Evolutionary conservation across 495 filamentous ascomycete species (phyloP), one percentile per base, ranked within the genome.

Genomic region (Daldinia grandis): DNA sequence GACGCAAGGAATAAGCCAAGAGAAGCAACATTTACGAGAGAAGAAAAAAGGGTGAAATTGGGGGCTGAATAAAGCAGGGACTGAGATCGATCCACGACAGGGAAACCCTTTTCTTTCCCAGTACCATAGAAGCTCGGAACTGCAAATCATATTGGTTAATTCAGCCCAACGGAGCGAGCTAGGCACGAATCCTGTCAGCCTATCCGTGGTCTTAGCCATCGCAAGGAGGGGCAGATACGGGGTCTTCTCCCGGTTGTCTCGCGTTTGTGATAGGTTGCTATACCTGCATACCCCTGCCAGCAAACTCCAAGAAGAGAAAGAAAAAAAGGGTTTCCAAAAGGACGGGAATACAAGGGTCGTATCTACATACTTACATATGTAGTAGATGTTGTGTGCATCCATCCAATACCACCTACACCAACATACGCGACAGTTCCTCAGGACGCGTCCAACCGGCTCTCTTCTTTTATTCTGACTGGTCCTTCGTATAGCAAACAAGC

Each of bases 401-500:
- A 64, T 61, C 37, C 63, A 62, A 66, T 72, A 66, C 69, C 5
- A 72, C 63, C 53, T 58, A 62, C 64, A 56, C 63, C 67, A 64
- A 44, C 61, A 64, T 28, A 67, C 62, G 54, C 66, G 69, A 59
- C 63, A 60, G 24, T 33, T 37, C 59, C 64, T 64, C 67, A 74
- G 64, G 19, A 71, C 69, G 73, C 73, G 68, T 69, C 64, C 61
- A 69, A 64, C 63, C 49, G 35, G 49, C 57, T 49, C 19, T 65
- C 54, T 64, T 38, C 68, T 75, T 75, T 72, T 67, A 71, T 69
- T 51, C 67, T 74, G 58, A 57, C 58, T 74, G 60, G 66, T 54
- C 67, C 53, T 47, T 67, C 60, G 67, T 56, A 65, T 63, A 69
- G 71, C 75, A 71, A 69, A 75, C 72, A 73, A 62, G 30, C 58